Percentiles rank a stretch among this genome's conserved stretches.
phyloP scores from a whole-genome alignment of 1,284 basidiomycete genomes.

The Phenoliferia sp. region DNA sequence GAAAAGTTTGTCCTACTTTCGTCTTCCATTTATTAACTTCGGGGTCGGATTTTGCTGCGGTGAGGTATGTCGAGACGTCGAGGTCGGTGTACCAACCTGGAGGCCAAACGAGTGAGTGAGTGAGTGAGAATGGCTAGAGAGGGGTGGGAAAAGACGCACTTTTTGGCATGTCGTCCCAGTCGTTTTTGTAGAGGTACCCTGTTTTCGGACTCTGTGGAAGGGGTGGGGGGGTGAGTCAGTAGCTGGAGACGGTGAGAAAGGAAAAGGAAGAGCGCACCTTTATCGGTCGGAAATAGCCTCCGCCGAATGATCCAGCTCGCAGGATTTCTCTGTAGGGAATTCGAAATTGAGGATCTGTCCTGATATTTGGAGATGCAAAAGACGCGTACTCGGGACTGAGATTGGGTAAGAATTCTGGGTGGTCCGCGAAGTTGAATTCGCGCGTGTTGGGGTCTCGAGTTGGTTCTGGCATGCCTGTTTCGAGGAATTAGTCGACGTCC shows the following conservation, averaged over 20 bases:
- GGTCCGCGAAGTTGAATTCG: not conserved
- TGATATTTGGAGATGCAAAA: not conserved
- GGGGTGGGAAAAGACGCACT: not conserved
- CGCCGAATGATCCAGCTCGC: not conserved
- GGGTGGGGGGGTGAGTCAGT: not conserved
- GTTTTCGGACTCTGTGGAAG: not conserved
- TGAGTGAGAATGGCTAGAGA: not conserved
- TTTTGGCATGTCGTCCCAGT: not conserved
- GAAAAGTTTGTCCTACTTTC: not conserved
- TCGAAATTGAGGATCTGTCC: not conserved
- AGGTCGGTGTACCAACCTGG: not conserved
- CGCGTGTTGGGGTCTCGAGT: not conserved
- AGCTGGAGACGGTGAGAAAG: not conserved
- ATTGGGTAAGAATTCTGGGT: not conserved
- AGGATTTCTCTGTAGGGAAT: not conserved
- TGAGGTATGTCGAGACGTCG: not conserved
- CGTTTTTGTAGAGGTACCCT: not conserved
- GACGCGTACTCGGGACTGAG: not conserved
- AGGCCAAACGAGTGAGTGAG: too few relatives aligned
- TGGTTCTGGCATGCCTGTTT: not conserved
- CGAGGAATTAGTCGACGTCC: not conserved
- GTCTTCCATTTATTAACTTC: not conserved
- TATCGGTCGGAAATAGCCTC: not conserved
- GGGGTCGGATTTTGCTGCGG: not conserved
- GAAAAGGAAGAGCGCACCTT: not conserved